Conservation (phyloP, 306 rosid genomes). For the Castanea sativa region DNA sequence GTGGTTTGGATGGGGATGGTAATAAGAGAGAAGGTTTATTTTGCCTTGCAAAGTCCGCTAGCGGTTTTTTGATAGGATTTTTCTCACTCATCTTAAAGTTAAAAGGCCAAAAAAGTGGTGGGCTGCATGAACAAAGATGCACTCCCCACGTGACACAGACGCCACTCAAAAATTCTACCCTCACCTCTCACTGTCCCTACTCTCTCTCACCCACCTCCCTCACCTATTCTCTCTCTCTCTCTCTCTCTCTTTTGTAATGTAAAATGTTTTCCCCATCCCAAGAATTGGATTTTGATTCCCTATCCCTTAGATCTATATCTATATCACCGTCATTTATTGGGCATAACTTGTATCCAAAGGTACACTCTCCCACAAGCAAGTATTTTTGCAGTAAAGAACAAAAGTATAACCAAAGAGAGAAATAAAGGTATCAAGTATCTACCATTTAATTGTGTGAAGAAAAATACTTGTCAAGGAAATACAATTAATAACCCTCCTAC, state of each 20-base stretch:
- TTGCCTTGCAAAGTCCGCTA: conserved; percentile 47
- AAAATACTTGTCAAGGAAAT: not conserved
- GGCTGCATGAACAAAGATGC: conserved; percentile 53
- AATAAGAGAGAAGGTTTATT: not conserved
- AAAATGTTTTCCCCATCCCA: not conserved
- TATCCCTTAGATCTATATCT: not conserved
- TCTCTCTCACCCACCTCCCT: not conserved
- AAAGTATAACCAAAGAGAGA: not conserved
- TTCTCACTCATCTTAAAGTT: conserved; percentile 35
- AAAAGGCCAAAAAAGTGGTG: conserved; percentile 32
- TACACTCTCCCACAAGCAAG: not conserved
- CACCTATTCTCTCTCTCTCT: not conserved
- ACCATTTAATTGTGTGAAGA: not conserved
- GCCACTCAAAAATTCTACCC: conserved; percentile 29
- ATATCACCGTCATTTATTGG: not conserved
- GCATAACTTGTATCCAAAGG: conserved; percentile 28
- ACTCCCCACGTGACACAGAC: conserved; percentile 50
- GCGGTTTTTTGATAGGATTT: conserved; percentile 22
- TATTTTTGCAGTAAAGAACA: not conserved
- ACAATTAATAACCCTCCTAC: not conserved
- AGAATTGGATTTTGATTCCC: not conserved
- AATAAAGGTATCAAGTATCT: not conserved
- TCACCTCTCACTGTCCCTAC: conserved; percentile 12
- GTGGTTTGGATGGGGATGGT: conserved; percentile 2
- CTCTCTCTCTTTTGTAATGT: not conserved